Percentiles rank a stretch among this genome's conserved stretches.
These are phyloP conservation scores for Ailanthus altissimus DNA, from an alignment of 345 rosid genomes.

Conservation along the genomic window DNA sequence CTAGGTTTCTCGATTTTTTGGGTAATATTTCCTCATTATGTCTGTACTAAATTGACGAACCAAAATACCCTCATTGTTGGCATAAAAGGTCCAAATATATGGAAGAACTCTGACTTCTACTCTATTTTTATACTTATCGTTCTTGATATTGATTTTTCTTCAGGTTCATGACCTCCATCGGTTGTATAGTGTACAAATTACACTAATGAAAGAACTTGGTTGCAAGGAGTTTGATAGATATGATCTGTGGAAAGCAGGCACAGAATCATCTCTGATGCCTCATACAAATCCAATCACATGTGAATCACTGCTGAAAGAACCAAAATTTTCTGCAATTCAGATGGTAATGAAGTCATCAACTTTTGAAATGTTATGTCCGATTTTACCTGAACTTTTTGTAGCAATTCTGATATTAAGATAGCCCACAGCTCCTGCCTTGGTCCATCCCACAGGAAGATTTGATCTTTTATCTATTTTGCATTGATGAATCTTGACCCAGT, in stretches of 20 bases:
- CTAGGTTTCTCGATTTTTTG: background rate
- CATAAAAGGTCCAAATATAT: background rate
- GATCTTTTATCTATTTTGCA: background rate
- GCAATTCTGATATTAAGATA: background rate
- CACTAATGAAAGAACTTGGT: constrained; percentile 37
- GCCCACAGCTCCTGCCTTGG: constrained; percentile 6
- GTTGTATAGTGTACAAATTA: constrained; percentile 38
- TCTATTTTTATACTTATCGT: background rate
- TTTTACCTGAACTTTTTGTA: background rate
- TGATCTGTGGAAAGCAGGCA: constrained; percentile 27
- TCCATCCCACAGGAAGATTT: background rate
- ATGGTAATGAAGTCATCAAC: constrained; percentile 28
- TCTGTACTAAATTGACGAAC: background rate
- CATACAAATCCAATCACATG: constrained; percentile 16
- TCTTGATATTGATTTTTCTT: constrained; percentile 11
- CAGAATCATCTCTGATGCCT: constrained; percentile 21
- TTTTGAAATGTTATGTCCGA: background rate
- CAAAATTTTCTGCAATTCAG: constrained; percentile 17
- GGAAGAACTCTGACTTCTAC: constrained; percentile 3
- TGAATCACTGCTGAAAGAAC: constrained; percentile 21
- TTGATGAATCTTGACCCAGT: constrained; percentile 11
- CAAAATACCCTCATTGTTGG: background rate
- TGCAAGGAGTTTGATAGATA: constrained; percentile 21
- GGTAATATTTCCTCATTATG: background rate
- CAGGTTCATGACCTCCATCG: constrained; percentile 56